Evolutionary conservation across 2,329 filamentous ascomycete species (phyloP), one percentile per base, ranked within the genome.

Genomic region (Talaromyces funiculosus): DNA sequence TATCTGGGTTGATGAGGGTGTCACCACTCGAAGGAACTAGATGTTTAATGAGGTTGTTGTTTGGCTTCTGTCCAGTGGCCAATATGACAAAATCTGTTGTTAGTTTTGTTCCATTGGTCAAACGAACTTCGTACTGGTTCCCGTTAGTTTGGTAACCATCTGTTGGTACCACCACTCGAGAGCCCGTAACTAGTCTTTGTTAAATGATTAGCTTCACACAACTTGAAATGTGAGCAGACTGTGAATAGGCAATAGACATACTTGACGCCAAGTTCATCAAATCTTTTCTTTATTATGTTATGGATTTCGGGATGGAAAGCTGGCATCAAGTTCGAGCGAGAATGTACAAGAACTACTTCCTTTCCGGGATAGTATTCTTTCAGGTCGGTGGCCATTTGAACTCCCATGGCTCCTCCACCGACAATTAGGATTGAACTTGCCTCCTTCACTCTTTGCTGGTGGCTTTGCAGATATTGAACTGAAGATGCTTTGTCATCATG

Each of bases 311-410:
- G 57, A 45, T 73, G 72, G 58, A 73, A 74, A 20, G 65, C 68
- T 3, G 72, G 71, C 72, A 74, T 73, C 18, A 74, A 61, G 59
- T 70, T 69, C 0, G 69, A 64, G 7, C 81, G 69, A 1, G 80
- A 82, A 63, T 82, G 80, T 2, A 82, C 69, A 8, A 83, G 66
- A 0, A 75, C 77, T 3, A 82, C 74, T 3, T 73, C 68, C 61
- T 82, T 82, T 3, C 75, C 71, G 0, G 78, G 79, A 61, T 78
- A 81, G 10, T 73, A 70, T 49, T 77, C 75, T 63, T 79, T 81
- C 58, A 81, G 70, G 61, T 83, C 81, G 0, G 77, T 75, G 0
- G 80, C 80, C 68, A 81, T 75, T 65, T 82, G 78, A 2, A 82
- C 77, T 0, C 80, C 80, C 0, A 82, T 80, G 1, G 80, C 80